Base-by-base conservation (phyloP, 768 basidiomycete species). In the Infundibulicybe gibba region DNA sequence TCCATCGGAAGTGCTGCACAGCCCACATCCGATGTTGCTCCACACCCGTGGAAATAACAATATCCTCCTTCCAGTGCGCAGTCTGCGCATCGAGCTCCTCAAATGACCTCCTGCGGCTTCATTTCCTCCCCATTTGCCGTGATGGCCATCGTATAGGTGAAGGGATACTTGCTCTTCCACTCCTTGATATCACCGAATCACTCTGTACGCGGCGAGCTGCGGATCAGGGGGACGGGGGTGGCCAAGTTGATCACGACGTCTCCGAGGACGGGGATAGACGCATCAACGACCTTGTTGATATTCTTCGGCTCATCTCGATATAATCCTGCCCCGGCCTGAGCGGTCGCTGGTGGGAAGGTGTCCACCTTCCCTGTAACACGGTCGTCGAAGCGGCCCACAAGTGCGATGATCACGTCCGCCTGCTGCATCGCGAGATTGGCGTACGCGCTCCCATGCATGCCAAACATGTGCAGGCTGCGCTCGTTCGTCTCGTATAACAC, bases 11-110 rank as follows among this genome's bases (percentile, higher is more conserved):
- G 63, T 86, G 76, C 65, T 99, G 97, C 35, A 90, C 91, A 2
- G 95, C 95, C 94, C 93, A 98, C 97, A 98, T 98, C 69, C 98
- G 95, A 70, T 98, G 97, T 64, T 99, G 97, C 8, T 97, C 97
- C 16, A 99, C 97, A 56, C 97, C 97, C 13, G 97, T 99, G 10
- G 91, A 67, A 44, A 99, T 68, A 59, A 99, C 69, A 33, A 97
- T 79, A 17, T 97, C 83, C 48, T 90, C 87, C 71, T 98, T 95
- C 65, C 72, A 79, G 49, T 87, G 75, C 41, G 71, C 72, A n/a
- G 81, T 82, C 71, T 92, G 89, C 44, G 60, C 72, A 58, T 98
- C 85, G 35, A 99, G 76, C 70, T 94, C 94, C 69, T 93, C 87
- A 34, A 86, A 99, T 82, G 45, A 97, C 91, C 67, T 94, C 93